These are phyloP conservation scores for Fusarium sp. DNA, from an alignment of 2,329 filamentous ascomycete species.

Conservation along the genomic window DNA sequence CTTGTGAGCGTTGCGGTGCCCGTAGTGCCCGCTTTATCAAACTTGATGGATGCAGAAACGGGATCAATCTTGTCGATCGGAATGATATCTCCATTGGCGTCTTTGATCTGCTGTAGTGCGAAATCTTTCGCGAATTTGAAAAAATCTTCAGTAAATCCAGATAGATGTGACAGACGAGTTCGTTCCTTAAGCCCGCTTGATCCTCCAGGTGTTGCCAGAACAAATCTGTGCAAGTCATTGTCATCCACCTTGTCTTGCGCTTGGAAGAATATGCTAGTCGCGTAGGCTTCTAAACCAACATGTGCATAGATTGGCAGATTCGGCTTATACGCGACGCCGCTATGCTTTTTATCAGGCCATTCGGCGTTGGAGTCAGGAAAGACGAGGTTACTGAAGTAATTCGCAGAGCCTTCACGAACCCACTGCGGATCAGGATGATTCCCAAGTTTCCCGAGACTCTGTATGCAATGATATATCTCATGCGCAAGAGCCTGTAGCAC, in stretches of 20 bases:
- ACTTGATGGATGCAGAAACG: neutral
- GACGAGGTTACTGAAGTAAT: conserved; percentile 28
- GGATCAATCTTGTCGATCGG: neutral
- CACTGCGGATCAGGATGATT: neutral
- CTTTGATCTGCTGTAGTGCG: conserved; percentile 8
- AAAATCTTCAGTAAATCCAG: neutral
- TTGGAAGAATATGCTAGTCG: conserved; percentile 21
- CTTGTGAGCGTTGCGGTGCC: conserved; percentile 8
- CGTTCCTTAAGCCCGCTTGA: neutral
- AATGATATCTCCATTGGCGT: conserved; percentile 10
- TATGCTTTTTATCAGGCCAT: conserved; percentile 12
- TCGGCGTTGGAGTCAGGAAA: conserved; percentile 13
- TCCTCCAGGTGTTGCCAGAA: neutral
- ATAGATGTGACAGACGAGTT: conserved; percentile 3
- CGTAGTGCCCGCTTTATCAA: conserved; percentile 3
- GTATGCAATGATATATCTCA: conserved; percentile 29
- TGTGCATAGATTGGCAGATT: conserved; percentile 22
- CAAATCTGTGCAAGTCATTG: neutral
- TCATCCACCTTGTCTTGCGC: neutral
- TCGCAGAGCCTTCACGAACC: conserved; percentile 19
- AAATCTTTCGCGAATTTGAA: conserved; percentile 7
- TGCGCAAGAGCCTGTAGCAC: conserved; percentile 16
- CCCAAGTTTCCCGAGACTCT: neutral
- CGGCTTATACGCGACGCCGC: conserved; percentile 5
- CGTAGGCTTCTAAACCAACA: neutral